phyloP scores from a whole-genome alignment of 2,329 filamentous ascomycete genomes.

The Trichoderma atrobrunneum region DNA sequence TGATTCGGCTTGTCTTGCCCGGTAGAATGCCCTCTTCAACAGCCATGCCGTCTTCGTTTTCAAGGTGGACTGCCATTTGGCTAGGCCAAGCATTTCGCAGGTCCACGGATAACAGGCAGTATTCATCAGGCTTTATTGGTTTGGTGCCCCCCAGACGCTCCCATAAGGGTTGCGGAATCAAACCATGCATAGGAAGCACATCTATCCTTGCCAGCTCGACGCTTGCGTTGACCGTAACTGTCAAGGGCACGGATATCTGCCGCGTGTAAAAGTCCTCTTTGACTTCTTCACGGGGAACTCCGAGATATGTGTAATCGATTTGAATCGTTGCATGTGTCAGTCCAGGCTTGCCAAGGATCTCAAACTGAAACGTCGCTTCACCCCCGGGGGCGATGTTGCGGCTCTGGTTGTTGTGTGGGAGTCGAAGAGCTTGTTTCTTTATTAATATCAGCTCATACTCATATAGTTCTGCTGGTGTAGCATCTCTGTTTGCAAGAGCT shows the following conservation, averaged over 20 bases:
- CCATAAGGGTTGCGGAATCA: constrained; percentile 63
- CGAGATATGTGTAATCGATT: constrained; percentile 83
- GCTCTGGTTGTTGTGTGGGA: constrained; percentile 50
- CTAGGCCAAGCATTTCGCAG: constrained; percentile 88
- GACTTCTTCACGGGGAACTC: constrained; percentile 64
- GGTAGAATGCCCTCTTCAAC: constrained; percentile 60
- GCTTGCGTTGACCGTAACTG: constrained; percentile 88
- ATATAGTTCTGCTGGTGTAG: constrained; percentile 75
- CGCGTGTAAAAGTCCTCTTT: constrained; percentile 77
- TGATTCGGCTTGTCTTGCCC: constrained; percentile 68
- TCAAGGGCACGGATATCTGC: constrained; percentile 75
- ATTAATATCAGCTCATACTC: constrained; percentile 80
- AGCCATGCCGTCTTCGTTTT: constrained; percentile 47
- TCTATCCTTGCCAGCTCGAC: constrained; percentile 80
- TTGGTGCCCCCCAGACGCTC: constrained; percentile 37
- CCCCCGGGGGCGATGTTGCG: constrained; percentile 65
- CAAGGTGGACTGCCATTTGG: constrained; percentile 65
- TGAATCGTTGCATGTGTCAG: constrained; percentile 76
- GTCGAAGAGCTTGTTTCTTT: constrained; percentile 66
- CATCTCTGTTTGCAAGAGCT: constrained; percentile 72
- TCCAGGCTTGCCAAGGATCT: constrained; percentile 82
- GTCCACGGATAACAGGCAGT: constrained; percentile 79
- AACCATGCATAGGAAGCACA: constrained; percentile 67
- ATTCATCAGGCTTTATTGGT: constrained; percentile 52
- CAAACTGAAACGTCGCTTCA: constrained; percentile 72